A percentile compares a stretch with the other conserved stretches of the same genome.
Conservation (phyloP, 345 rosid species). For the Populus deltoides region DNA sequence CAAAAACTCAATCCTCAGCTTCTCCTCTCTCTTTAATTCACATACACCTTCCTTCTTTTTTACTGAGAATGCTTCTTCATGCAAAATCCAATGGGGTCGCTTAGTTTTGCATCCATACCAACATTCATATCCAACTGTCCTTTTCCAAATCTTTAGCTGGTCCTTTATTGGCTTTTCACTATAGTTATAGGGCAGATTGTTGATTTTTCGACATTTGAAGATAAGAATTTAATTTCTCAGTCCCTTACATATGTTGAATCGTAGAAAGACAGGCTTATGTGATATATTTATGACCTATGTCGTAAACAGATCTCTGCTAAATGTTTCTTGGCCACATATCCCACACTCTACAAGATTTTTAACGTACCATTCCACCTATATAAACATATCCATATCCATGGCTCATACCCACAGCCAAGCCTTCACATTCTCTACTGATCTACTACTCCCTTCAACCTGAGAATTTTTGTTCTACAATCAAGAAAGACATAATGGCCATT, state of each 20-base stretch:
- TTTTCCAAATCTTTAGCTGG: background rate
- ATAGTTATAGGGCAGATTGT: background rate
- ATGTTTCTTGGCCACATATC: background rate
- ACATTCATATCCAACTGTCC: background rate
- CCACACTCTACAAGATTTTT: background rate
- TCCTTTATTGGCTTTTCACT: background rate
- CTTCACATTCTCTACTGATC: background rate
- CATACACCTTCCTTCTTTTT: no score
- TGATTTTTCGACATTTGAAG: background rate
- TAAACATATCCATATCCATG: background rate
- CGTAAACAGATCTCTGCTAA: background rate
- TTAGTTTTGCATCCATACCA: background rate
- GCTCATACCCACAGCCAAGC: background rate
- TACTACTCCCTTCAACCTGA: no score
- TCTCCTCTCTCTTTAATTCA: no score
- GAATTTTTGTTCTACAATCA: background rate
- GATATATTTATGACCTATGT: background rate
- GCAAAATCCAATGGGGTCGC: no score
- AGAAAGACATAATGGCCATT: slow-evolving; percentile 5
- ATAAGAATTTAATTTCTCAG: no score
- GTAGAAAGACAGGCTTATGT: background rate
- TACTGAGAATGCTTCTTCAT: no score
- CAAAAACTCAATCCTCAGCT: no score
- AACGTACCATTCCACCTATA: background rate
- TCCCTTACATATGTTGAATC: background rate